Base-by-base conservation (phyloP, 2,329 filamentous ascomycete genomes). In the Diaporthe helianthi region DNA sequence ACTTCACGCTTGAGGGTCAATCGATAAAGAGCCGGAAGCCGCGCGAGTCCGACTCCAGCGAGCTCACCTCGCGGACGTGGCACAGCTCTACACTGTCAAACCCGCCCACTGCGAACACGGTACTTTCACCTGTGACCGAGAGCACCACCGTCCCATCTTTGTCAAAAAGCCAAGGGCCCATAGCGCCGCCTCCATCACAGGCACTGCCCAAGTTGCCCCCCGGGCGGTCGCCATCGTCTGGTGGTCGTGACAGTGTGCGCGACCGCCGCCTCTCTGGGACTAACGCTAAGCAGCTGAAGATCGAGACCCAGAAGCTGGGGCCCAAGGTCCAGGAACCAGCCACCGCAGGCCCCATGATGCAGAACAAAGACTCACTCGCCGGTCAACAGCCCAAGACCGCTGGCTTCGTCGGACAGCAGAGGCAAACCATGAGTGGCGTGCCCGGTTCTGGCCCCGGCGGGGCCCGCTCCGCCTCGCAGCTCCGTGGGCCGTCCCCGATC, bases 221-320 rank as follows among this genome's bases (percentile, higher is more conserved):
- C 13, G 79, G 78, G 41, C 76, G 73, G 13, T 77, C 79, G 15
- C 76, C 75, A 6, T 73, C 73, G 5, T 75, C 83, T 2, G 76
- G 78, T 0, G 77, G 75, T 1, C 74, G 74, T 17, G 80, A 80
- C 73, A 85, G 89, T 49, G 92, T 97, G 64, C 87, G 93, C 65
- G 93, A 87, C 74, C 87, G 94, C 71, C 88, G 94, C 71, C 82
- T 97, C 38, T 97, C 94, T 4, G 92, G 92, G 9, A 90, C 93
- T 74, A 93, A 93, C 74, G 83, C 87, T 17, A 94, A 92, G 77
- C 92, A 94, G 75, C 83, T 98, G 63, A 97, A 94, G 80, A 98
- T 98, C 68, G 93, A 98, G 79, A 98, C 94, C 0, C 74, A 78
- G 10, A 80, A 79, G 71, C 70, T 80, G n/a, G 73, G 71, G 52